Evolutionary conservation across 2,329 filamentous ascomycete species (phyloP).

Genomic region (Conoideocrella luteorostrata): DNA sequence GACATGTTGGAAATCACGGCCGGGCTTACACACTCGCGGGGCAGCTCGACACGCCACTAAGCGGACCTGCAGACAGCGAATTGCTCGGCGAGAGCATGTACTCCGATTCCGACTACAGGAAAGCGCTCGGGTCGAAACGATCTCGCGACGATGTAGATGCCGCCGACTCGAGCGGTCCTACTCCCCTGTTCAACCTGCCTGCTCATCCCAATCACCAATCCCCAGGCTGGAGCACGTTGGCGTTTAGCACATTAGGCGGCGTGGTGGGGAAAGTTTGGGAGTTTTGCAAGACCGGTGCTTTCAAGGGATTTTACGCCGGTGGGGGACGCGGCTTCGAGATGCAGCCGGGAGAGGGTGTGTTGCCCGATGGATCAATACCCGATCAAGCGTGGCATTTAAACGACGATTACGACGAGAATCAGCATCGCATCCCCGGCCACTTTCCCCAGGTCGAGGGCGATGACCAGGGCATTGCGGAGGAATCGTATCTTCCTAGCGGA

Average conservation of each 20-base stretch:
- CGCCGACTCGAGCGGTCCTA: constrained; percentile 22
- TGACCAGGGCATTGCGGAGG: constrained; percentile 15
- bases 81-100: constrained; percentile 48
- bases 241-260: constrained; percentile 57
- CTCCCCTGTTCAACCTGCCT: constrained; percentile 26
- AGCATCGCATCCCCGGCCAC: constrained; percentile 20
- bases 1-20: constrained; percentile 4
- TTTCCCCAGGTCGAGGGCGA: constrained; percentile 26
- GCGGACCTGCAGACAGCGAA: constrained; percentile 22
- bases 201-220: constrained; percentile 20
- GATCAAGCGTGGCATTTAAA: constrained; percentile 1
- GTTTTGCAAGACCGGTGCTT: constrained; percentile 69
- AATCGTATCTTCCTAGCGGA: constrained; percentile 22
- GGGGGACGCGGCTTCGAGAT: constrained; percentile 68
- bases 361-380: constrained; percentile 12
- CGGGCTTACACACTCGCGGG: constrained; percentile 44
- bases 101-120: constrained; percentile 51
- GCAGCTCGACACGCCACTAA: constrained; percentile 44
- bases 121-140: constrained; percentile 43
- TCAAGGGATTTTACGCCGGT: constrained; percentile 81
- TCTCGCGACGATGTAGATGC: constrained; percentile 30
- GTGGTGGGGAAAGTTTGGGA: constrained; percentile 76
- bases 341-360: constrained; percentile 20
- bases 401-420: constrained; percentile 17
- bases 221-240: constrained; percentile 49